Base-by-base conservation (phyloP, 2,329 filamentous ascomycete genomes). In the Hypoxylon sp. region DNA sequence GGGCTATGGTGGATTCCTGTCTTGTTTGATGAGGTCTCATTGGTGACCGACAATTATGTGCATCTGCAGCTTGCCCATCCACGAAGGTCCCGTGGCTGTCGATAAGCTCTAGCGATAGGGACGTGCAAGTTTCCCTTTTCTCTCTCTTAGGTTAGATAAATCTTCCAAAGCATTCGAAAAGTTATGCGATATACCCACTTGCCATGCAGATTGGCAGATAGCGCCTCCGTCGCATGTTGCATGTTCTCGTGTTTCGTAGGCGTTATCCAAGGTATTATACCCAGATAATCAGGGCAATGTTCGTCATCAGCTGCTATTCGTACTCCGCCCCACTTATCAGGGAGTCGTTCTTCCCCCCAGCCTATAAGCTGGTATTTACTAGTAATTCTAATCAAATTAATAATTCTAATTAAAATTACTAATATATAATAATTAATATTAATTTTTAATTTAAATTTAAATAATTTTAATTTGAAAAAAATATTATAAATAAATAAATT, bases 1-100 rank as follows among this genome's bases (percentile, higher is more conserved):
- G 62, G 62, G 58, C 62, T 65, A 56, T 67, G 58, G 56, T 62
- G 48, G 44, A 41, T 49, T 58, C 57, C 41, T 51, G 57, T 24
- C 53, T 59, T 28, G 57, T 56, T 59, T 59, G 41, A 17, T 55
- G 30, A n/a, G 13, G 32, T 67, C 49, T 67, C 5, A 64, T 68
- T 64, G 60, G 63, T 61, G 47, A 48, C 26, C 20, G 34, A 49
- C 50, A 47, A 44, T 64, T 59, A 51, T 65, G 26, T 55, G 58
- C 57, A 54, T 43, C 58, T 65, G 55, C 56, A 59, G 47, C 47
- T 43, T 47, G 56, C 55, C 24, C 7, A 57, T 46, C 57, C 54
- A 55, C 59, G 48, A 30, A 56, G 26, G 51, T 62, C 62, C 54
- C 62, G 57, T 65, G 62, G 49, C 32, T 41, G 49, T 52, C 10